phyloP scores from a whole-genome alignment of 352 stramenopile species.

The Thalassiosira exigua region DNA sequence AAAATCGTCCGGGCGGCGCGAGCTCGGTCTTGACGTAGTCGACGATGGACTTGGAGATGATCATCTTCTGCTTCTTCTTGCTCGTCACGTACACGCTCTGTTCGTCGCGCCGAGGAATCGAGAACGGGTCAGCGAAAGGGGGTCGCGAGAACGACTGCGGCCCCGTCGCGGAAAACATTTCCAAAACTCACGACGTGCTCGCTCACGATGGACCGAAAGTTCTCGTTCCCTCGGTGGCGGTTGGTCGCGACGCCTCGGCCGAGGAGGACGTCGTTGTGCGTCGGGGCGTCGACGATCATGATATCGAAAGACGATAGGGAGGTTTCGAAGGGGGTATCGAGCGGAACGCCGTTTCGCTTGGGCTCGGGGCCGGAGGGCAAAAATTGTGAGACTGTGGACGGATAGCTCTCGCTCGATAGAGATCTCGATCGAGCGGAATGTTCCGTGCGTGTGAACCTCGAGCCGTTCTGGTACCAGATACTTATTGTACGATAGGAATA shows the following conservation, averaged over 20 bases:
- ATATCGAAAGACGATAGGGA: too few species aligned
- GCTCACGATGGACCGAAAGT: slow-evolving; percentile 35
- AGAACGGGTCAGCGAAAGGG: not conserved
- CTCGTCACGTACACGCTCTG: slow-evolving; percentile 71
- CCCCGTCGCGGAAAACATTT: not conserved
- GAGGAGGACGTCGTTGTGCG: slow-evolving; percentile 31
- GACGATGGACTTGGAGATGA: slow-evolving; percentile 73
- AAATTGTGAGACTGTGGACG: too few species aligned
- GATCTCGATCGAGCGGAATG: too few species aligned
- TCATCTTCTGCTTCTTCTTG: slow-evolving; percentile 79
- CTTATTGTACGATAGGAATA: too few species aligned
- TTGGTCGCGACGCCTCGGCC: slow-evolving; percentile 38
- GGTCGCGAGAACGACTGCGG: not conserved
- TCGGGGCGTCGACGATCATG: too few species aligned
- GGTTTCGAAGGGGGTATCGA: too few species aligned
- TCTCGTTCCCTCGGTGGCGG: slow-evolving; percentile 39
- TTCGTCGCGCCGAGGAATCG: slow-evolving; percentile 1
- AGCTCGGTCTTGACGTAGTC: slow-evolving; percentile 56
- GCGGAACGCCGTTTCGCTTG: too few species aligned
- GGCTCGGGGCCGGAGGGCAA: too few species aligned
- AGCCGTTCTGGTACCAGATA: too few species aligned
- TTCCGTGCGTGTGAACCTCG: too few species aligned
- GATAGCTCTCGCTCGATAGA: too few species aligned
- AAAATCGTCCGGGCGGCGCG: slow-evolving; percentile 68
- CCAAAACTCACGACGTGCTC: slow-evolving; percentile 15